These are phyloP conservation scores for Suillus decipiens DNA, from an alignment of 768 basidiomycete genomes.

Conservation along the genomic window DNA sequence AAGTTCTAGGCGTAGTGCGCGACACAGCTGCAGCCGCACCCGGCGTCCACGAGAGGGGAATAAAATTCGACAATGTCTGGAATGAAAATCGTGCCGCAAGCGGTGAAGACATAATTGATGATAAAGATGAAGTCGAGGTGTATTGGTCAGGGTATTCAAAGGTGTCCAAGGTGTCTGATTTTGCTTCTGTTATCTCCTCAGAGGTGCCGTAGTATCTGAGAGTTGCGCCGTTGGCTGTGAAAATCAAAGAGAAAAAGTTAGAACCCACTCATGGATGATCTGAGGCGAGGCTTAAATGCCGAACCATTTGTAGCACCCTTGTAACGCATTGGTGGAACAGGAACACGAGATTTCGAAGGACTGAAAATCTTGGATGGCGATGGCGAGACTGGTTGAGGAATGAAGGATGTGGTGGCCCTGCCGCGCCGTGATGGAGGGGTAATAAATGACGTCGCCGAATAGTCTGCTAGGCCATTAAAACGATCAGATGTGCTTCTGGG, in stretches of 20 bases:
- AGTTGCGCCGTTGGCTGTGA: slow-evolving; percentile 34
- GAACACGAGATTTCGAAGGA: slow-evolving; percentile 40
- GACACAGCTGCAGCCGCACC: slow-evolving; percentile 35
- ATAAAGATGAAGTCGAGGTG: slow-evolving; percentile 41
- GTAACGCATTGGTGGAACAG: slow-evolving; percentile 32
- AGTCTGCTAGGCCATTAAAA: slow-evolving; percentile 22
- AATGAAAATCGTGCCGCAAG: slow-evolving; percentile 59
- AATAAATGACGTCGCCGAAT: slow-evolving; percentile 35
- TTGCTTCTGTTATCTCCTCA: slow-evolving; percentile 23
- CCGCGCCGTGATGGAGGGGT: slow-evolving; percentile 59
- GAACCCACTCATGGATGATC: slow-evolving; percentile 54
- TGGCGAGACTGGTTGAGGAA: slow-evolving; percentile 59
- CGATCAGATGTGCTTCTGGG: slow-evolving; percentile 33
- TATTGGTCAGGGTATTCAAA: slow-evolving; percentile 29
- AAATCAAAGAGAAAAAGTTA: slow-evolving; percentile 43
- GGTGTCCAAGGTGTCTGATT: slow-evolving; percentile 14
- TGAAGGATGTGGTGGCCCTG: slow-evolving; percentile 51
- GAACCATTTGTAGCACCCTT: slow-evolving; percentile 55
- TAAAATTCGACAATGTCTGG: slow-evolving; percentile 60
- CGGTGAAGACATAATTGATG: slow-evolving; percentile 53
- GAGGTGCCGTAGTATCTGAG: slow-evolving; percentile 42
- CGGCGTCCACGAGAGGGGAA: slow-evolving; percentile 55
- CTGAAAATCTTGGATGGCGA: slow-evolving; percentile 35
- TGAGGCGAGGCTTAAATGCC: slow-evolving; percentile 54
- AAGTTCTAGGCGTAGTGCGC: slow-evolving; percentile 23